Conservation (phyloP, 345 rosid genomes). For the Lepidium didymum region DNA sequence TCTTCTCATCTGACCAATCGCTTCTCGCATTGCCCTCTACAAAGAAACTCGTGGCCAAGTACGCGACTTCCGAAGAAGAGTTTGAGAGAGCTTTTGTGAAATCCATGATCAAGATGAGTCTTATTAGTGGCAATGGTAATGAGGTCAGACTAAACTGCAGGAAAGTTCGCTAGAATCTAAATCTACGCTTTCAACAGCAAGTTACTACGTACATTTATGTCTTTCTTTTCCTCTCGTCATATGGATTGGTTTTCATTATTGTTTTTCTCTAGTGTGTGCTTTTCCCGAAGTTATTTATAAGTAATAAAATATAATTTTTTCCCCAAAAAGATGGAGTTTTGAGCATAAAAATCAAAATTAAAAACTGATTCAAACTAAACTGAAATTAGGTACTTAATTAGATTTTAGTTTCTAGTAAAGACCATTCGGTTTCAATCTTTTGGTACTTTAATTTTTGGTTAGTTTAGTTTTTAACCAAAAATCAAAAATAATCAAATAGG, state of each 20-base stretch:
- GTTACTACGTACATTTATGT: neutral
- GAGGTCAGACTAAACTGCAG: constrained; percentile 75
- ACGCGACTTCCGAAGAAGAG: constrained; percentile 38
- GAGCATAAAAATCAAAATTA: too few relatives aligned
- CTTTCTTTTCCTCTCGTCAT: neutral
- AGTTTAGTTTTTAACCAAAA: too few relatives aligned
- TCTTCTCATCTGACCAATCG: constrained; percentile 80
- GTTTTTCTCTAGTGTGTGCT: neutral
- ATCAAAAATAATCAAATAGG: too few relatives aligned
- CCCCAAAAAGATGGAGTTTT: neutral
- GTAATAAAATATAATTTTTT: neutral
- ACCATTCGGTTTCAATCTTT: too few relatives aligned
- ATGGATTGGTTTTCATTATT: neutral
- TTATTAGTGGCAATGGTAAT: constrained; percentile 53
- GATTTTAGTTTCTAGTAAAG: too few relatives aligned
- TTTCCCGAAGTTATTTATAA: neutral
- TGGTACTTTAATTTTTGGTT: too few relatives aligned
- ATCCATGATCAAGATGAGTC: constrained; percentile 85
- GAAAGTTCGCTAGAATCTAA: constrained; percentile 26
- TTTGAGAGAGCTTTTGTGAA: constrained; percentile 55
- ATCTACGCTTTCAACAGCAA: neutral
- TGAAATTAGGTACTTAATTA: too few relatives aligned
- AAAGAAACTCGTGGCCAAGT: constrained; percentile 46
- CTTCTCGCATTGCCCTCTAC: constrained; percentile 46
- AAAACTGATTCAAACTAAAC: too few relatives aligned